Percentiles rank a stretch among this genome's conserved stretches.
These are phyloP conservation scores for Euphrasia confusa DNA, from an alignment of 257 asterid genomes.

Conservation along the genomic window DNA sequence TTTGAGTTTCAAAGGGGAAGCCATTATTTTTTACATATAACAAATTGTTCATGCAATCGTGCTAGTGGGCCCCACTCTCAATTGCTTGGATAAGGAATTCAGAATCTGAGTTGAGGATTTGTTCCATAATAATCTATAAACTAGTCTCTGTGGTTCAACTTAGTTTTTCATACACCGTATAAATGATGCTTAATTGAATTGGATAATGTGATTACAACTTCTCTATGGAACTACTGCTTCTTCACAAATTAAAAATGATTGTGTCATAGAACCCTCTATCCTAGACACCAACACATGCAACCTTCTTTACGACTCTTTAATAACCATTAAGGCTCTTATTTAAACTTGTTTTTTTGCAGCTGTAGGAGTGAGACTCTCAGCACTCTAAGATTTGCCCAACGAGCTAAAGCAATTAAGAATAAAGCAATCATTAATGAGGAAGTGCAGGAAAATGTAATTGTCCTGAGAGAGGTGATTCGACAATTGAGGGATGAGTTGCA, in stretches of 20 bases:
- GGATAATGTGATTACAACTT: not conserved
- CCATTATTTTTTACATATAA: not conserved
- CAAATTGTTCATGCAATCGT: constrained; percentile 1
- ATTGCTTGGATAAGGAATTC: not conserved
- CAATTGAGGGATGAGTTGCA: constrained; percentile 85
- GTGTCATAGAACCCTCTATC: too few species aligned
- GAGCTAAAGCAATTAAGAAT: constrained; percentile 97
- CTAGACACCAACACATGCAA: not conserved
- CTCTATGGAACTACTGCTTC: constrained; percentile 1
- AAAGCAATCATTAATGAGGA: constrained; percentile 90
- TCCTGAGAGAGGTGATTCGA: constrained; percentile 76
- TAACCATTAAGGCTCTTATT: not conserved
- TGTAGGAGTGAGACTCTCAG: constrained; percentile 87
- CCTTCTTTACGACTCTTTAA: not conserved
- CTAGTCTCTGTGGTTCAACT: not conserved
- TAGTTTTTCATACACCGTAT: not conserved
- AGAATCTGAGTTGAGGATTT: constrained; percentile 5
- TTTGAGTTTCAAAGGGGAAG: constrained; percentile 16
- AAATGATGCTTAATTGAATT: constrained; percentile 6
- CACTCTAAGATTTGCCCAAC: constrained; percentile 95
- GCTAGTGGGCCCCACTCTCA: constrained; percentile 8
- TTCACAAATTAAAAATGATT: not conserved
- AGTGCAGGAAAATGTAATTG: constrained; percentile 91
- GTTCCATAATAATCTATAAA: not conserved
- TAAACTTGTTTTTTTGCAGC: constrained; percentile 44